Evolutionary conservation across 139 green algal species (phyloP), one percentile per base, ranked within the genome.

Genomic region (Micractinium conductrix): DNA sequence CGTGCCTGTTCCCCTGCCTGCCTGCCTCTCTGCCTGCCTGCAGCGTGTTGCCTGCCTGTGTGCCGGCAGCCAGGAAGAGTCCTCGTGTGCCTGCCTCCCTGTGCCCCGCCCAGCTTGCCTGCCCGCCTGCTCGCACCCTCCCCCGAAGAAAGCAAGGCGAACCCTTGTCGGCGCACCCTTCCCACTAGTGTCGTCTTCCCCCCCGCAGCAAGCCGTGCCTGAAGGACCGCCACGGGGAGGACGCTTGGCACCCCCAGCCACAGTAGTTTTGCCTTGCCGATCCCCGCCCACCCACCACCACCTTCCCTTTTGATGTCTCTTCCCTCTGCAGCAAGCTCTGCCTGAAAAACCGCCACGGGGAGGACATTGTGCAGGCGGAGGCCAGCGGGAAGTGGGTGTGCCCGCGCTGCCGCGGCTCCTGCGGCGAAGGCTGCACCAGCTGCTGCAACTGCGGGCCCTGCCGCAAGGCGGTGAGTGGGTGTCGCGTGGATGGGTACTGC

Each of bases 371-470:
- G 19, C 75, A 70, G 50, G 93, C 93, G 7, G 80, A 84, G 6
- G 89, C 85, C n/a, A 92, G 79, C 81, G 88, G 81, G 53, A 37
- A 30, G 14, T 97, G 94, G 94, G 86, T 93, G 55, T 97, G 94
- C 91, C 94, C 94, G 16, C 28, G 35, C 73, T 97, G 94, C 92
- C 87, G 94, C 35, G 93, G 92, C 76, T 93, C 83, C 43, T 97
- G 94, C 80, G 94, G 94, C 1, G 35, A 73, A 2, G 94, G 94
- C 69, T 97, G 94, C 86, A 75, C 86, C 30, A 43, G 28, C 19
- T 97, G 94, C 90, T 97, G 94, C 91, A 97, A 97, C 90, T 97
- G 94, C 82, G 93, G 93, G 0, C 94, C 91, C 33, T 97, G 94
- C 89, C 89, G 94, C 73, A 96, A 95, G 82, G 93, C 92, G 90